Percentiles rank a stretch among this genome's conserved stretches.
Evolutionary conservation across 31 red algal genomes (phyloP).

Genomic region (Bonnemaisonia californica): DNA sequence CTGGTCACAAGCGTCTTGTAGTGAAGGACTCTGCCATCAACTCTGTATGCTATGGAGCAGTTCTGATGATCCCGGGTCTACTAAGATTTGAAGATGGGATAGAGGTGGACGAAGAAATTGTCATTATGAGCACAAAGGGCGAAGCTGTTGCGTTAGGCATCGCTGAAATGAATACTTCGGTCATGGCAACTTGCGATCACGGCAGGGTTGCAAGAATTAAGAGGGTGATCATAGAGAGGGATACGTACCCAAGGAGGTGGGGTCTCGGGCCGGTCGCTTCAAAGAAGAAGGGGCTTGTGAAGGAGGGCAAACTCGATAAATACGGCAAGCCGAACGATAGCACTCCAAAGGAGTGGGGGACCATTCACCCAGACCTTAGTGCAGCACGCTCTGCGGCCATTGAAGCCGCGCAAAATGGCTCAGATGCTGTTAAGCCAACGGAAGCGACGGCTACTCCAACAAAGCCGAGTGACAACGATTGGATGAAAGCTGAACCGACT

Average conservation of each 20-base stretch:
- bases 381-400: constrained; percentile 7
- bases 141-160: constrained; percentile 94
- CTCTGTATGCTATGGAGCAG: constrained; percentile 96
- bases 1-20: constrained; percentile 84
- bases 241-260: constrained; percentile 96
- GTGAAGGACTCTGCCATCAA: constrained; percentile 94
- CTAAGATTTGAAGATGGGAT: constrained; percentile 94
- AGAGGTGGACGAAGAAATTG: constrained; percentile 90
- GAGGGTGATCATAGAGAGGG: constrained; percentile 97
- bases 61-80: constrained; percentile 97
- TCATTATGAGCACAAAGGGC: constrained; percentile 98
- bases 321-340: constrained; percentile 90
- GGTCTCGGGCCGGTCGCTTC: constrained; percentile 93
- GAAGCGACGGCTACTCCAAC: not conserved
- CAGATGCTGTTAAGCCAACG: constrained; percentile 1
- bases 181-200: constrained; percentile 98
- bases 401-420: not conserved
- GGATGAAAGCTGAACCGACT: not conserved
- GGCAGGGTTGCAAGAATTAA: constrained; percentile 96
- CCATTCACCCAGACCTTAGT: constrained; percentile 37
- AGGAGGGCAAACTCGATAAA: constrained; percentile 92
- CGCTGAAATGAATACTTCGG: constrained; percentile 96
- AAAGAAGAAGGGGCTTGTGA: constrained; percentile 93
- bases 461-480: not conserved
- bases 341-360: constrained; percentile 80